Evolutionary conservation across 306 rosid genomes (phyloP), one percentile per base, ranked within the genome.

Genomic region (Hylodesmum podocarpum): DNA sequence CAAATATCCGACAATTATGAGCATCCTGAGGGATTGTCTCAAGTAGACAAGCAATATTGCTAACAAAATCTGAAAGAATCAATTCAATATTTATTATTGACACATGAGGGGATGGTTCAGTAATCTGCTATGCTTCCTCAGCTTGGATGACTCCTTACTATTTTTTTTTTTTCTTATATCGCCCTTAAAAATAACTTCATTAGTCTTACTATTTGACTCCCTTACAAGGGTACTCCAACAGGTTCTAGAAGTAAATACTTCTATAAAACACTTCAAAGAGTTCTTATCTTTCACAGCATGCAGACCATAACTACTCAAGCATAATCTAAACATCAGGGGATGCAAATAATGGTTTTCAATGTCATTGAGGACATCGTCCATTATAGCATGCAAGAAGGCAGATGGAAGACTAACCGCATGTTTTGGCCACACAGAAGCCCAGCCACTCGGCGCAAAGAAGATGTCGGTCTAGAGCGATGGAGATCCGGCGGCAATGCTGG

Each of bases 21-120:
- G 96, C 93, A 93, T 96, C 93, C 83, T 92, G 98, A 85, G 93
- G 98, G 80, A 91, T 78, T 61, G 98, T 89, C 85, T 96, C 98
- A 73, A 96, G 96, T 68, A 96, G 88, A 58, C 97, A 97, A 39
- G 97, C 94, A 84, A 82, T 75, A 84, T 95, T 92, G 88, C 88
- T 87, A 37, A 90, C 99, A 80, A 88, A 92, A 75, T 95, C 94
- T 31, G 97, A 92, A 73, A 95, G 97, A 79, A 85, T 86, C 24
- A 86, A 86, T 80, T 95, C 99, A 53, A 83, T 64, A 71, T 92
- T 90, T 77, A 72, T 73, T 15, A 69, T 28, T 61, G 89, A 80
- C 6, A 84, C 78, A 71, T 92, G 96, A 69, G 85, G 70, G 70
- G 92, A 87, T 70, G 89, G 73, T 70, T 95, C 99, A 57, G 73